Conservation (phyloP, 164 flowering plant genomes). For the Magnolia officinalis region DNA sequence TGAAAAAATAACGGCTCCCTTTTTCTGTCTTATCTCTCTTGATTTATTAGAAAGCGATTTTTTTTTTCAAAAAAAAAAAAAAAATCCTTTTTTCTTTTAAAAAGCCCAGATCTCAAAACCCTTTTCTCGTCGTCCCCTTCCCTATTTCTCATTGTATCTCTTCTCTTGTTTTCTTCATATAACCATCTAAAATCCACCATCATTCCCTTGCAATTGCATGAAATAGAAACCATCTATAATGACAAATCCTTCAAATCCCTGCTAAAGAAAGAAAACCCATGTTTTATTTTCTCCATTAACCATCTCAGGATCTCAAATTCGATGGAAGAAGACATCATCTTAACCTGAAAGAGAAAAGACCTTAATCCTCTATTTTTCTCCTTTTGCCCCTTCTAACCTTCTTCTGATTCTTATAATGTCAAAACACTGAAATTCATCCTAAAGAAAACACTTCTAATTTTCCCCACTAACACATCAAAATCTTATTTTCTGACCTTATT, state of each 20-base stretch:
- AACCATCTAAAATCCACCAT: not conserved
- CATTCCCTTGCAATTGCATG: not conserved
- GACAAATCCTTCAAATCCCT: not conserved
- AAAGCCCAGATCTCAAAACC: not conserved
- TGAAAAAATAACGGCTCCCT: not conserved
- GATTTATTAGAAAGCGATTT: not conserved
- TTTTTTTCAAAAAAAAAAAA: not conserved
- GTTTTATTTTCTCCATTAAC: conserved; percentile 4
- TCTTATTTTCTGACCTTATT: not conserved
- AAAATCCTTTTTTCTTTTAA: not conserved
- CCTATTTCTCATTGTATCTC: not conserved
- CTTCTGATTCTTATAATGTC: not conserved
- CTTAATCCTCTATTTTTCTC: not conserved
- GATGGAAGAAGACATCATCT: not conserved
- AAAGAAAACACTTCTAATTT: not conserved
- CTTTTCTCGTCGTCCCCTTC: not conserved
- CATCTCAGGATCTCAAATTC: not conserved
- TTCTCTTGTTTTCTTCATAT: not conserved
- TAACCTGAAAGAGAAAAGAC: not conserved
- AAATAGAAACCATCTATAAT: not conserved
- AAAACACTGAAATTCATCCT: not conserved
- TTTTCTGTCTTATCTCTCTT: not conserved
- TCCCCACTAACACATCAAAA: not conserved
- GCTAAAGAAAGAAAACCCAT: not conserved
- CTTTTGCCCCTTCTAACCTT: not conserved